Evolutionary conservation across 2,329 filamentous ascomycete species (phyloP).

Genomic region (Pseudopyricularia javanii): DNA sequence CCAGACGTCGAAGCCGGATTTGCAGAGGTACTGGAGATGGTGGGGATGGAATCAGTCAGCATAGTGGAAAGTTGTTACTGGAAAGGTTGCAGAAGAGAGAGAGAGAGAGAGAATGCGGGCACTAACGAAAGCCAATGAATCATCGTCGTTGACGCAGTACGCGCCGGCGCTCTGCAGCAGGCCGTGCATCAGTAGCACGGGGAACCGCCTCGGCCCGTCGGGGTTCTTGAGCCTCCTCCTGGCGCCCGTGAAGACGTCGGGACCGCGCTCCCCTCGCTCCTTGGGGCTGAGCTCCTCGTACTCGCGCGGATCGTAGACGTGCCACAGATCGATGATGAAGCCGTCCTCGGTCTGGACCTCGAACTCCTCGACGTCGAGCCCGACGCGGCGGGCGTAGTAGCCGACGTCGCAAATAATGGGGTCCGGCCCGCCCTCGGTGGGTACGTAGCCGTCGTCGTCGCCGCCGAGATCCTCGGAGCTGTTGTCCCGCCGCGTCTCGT

Average conservation of each 20-base stretch:
- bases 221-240: conserved; percentile 25
- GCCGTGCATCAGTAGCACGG: conserved; percentile 78
- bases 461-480: conserved; percentile 5
- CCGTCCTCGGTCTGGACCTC: conserved; percentile 88
- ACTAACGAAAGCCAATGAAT: conserved; percentile 62
- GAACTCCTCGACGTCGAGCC: conserved; percentile 72
- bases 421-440: conserved; percentile 71
- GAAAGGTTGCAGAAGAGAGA: no score
- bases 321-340: conserved; percentile 81
- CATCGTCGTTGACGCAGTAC: conserved; percentile 82
- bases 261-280: conserved; percentile 41
- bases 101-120: background rate
- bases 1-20: conserved; percentile 91
- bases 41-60: no score
- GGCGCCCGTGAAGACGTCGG: conserved; percentile 45
- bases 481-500: no score
- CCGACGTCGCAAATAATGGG: conserved; percentile 64
- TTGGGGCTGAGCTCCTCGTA: conserved; percentile 39
- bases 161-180: conserved; percentile 79
- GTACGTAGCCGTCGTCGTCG: conserved; percentile 42
- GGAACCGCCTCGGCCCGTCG: conserved; percentile 51
- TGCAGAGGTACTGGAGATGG: conserved; percentile 55
- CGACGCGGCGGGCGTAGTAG: conserved; percentile 81
- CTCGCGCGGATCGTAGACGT: conserved; percentile 74
- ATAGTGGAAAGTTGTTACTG: background rate